These are phyloP conservation scores for Hyphopichia fennica DNA, from an alignment of 1,139 yeast genomes.

Conservation along the genomic window DNA sequence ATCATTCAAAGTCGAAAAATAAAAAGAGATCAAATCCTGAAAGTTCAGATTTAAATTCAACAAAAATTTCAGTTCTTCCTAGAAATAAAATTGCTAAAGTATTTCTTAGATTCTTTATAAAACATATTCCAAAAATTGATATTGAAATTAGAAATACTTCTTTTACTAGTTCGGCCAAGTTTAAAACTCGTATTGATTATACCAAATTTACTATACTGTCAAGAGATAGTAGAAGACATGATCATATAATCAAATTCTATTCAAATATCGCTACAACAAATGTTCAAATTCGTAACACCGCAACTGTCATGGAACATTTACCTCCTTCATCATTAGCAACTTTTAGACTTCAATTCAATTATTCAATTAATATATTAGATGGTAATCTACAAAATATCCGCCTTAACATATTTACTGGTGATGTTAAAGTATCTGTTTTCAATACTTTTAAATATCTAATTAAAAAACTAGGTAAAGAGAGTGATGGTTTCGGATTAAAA, in stretches of 20 bases:
- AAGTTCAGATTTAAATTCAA: not conserved
- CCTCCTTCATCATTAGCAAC: conserved; percentile 19
- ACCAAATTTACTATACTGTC: conserved; percentile 20
- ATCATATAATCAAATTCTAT: conserved; percentile 20
- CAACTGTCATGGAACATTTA: conserved; percentile 3
- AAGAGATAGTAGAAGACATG: conserved; percentile 18
- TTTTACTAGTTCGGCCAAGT: conserved; percentile 10
- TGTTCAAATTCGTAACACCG: conserved; percentile 1
- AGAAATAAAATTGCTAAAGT: conserved; percentile 9
- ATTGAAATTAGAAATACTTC: conserved; percentile 26
- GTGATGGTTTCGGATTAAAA: not conserved
- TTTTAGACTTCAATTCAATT: conserved; percentile 22
- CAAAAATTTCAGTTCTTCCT: conserved; percentile 16
- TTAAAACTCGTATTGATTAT: conserved; percentile 21
- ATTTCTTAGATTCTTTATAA: conserved; percentile 15
- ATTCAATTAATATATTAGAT: conserved; percentile 14
- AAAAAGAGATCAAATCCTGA: too few species aligned
- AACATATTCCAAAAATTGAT: conserved; percentile 26
- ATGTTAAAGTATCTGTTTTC: conserved; percentile 27
- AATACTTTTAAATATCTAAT: conserved; percentile 8
- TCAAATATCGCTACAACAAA: conserved; percentile 14
- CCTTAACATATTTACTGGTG: conserved; percentile 26
- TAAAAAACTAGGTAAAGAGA: not conserved
- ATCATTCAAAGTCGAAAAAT: not conserved
- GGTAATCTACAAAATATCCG: conserved; percentile 23